Percentiles rank a stretch among this genome's conserved stretches.
Conservation (phyloP, 768 basidiomycete genomes). For the Crassisporium funariophilum region DNA sequence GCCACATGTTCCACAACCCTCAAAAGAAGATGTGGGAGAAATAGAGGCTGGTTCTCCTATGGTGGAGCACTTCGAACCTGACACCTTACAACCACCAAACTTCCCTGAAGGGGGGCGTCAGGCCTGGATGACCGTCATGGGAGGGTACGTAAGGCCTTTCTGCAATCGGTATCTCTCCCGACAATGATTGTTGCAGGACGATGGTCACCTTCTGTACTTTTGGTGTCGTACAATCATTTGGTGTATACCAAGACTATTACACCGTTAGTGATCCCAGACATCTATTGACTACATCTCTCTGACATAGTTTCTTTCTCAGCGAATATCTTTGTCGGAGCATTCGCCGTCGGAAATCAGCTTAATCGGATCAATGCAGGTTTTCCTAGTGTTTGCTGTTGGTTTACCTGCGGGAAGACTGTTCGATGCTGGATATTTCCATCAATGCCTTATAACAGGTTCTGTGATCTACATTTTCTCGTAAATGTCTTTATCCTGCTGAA, state of each 20-base stretch:
- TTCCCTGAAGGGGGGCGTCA: slow-evolving; percentile 49
- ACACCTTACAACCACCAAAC: no score
- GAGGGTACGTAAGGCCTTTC: slow-evolving; percentile 42
- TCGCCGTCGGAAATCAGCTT: slow-evolving; percentile 47
- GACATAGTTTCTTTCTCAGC: slow-evolving; percentile 22
- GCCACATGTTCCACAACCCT: neutral
- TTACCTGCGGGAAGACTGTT: slow-evolving; percentile 47
- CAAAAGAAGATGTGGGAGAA: slow-evolving; percentile 8
- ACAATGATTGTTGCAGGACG: slow-evolving; percentile 25
- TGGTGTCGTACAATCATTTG: slow-evolving; percentile 50
- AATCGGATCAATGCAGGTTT: slow-evolving; percentile 55
- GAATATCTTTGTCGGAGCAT: slow-evolving; percentile 37
- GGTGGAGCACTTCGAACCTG: no score
- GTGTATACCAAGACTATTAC: slow-evolving; percentile 57
- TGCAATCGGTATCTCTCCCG: neutral
- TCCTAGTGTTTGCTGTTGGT: slow-evolving; percentile 48
- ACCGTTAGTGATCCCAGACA: no score
- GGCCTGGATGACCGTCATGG: slow-evolving; percentile 48
- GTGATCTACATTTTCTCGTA: slow-evolving; percentile 46
- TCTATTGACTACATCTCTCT: neutral
- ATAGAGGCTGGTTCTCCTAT: slow-evolving; percentile 7
- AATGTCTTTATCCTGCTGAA: slow-evolving; percentile 11
- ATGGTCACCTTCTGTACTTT: slow-evolving; percentile 51
- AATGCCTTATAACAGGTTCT: slow-evolving; percentile 39
- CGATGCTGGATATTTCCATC: slow-evolving; percentile 53